These are phyloP conservation scores for Geoglossum glabrum DNA, from an alignment of 495 filamentous ascomycete genomes.

Conservation along the genomic window DNA sequence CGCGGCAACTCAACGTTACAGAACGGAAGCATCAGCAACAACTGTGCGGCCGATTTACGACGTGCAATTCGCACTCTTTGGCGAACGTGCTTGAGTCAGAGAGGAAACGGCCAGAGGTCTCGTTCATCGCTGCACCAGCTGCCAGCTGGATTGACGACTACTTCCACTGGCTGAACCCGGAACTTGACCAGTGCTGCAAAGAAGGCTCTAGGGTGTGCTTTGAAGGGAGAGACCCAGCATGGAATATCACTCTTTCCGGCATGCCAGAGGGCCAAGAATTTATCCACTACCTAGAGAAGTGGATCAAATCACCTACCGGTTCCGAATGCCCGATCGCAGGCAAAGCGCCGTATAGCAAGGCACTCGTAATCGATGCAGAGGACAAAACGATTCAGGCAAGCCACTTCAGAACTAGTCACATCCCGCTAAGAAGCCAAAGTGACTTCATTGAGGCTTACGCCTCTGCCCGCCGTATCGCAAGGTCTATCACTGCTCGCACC, in stretches of 20 bases:
- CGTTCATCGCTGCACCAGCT: constrained; percentile 77
- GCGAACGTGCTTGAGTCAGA: constrained; percentile 82
- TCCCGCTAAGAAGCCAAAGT: constrained; percentile 64
- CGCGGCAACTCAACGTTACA: constrained; percentile 58
- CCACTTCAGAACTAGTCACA: constrained; percentile 83
- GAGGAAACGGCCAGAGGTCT: constrained; percentile 71
- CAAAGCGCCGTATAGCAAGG: constrained; percentile 66
- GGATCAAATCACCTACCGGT: constrained; percentile 61
- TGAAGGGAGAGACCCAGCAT: constrained; percentile 46
- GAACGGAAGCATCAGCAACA: constrained; percentile 54
- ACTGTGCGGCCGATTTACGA: constrained; percentile 77
- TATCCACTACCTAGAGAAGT: constrained; percentile 60
- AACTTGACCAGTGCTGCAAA: constrained; percentile 57
- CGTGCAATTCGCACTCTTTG: constrained; percentile 64
- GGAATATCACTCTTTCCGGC: constrained; percentile 71
- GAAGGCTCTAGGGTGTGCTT: constrained; percentile 51
- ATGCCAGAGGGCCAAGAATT: constrained; percentile 92
- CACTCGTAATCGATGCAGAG: constrained; percentile 56
- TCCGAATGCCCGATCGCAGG: constrained; percentile 74
- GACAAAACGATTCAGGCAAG: constrained; percentile 48
- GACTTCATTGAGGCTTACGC: constrained; percentile 86
- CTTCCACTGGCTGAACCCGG: constrained; percentile 84
- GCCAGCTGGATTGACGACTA: constrained; percentile 96
- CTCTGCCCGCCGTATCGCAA: constrained; percentile 74
- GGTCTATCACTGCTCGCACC: constrained; percentile 43